phyloP scores from a whole-genome alignment of 2,329 filamentous ascomycete genomes.

The Epichloe scottii region DNA sequence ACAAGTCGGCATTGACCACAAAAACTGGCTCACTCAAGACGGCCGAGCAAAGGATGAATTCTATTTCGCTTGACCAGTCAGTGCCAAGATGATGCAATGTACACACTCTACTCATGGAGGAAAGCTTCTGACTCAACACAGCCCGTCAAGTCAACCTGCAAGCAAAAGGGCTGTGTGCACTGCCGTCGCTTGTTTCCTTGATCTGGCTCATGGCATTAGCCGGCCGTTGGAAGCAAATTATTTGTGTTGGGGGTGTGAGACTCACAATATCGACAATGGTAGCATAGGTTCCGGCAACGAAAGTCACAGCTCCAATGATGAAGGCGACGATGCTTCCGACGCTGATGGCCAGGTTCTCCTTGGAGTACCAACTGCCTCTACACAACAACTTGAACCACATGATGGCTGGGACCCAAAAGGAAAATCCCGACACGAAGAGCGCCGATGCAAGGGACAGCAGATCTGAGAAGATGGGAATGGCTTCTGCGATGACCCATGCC shows the following conservation, averaged over 20 bases:
- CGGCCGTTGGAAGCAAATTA: background rate
- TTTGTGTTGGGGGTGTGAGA: background rate
- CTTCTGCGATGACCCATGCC: conserved; percentile 58
- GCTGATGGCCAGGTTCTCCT: conserved; percentile 15
- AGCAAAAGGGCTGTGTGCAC: conserved; percentile 9
- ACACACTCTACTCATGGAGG: background rate
- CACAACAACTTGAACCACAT: conserved; percentile 27
- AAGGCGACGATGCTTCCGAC: conserved; percentile 15
- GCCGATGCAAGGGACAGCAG: conserved; percentile 41
- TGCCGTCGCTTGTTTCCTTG: conserved; percentile 9
- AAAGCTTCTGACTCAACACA: background rate
- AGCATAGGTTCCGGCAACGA: conserved; percentile 17
- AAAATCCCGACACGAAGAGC: conserved; percentile 31
- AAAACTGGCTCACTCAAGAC: too few relatives aligned
- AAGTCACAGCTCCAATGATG: conserved; percentile 15
- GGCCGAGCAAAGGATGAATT: background rate
- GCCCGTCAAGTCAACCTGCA: conserved; percentile 7
- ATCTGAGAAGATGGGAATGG: conserved; percentile 59
- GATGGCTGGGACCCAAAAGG: conserved; percentile 26
- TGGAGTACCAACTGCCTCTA: conserved; percentile 14
- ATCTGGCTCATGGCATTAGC: conserved; percentile 7
- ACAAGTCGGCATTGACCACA: too few relatives aligned
- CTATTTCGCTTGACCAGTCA: background rate
- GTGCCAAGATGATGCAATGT: background rate
- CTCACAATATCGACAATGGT: conserved; percentile 19